Base-by-base conservation (phyloP, 352 stramenopile genomes). In the Phytophthora cactorum region DNA sequence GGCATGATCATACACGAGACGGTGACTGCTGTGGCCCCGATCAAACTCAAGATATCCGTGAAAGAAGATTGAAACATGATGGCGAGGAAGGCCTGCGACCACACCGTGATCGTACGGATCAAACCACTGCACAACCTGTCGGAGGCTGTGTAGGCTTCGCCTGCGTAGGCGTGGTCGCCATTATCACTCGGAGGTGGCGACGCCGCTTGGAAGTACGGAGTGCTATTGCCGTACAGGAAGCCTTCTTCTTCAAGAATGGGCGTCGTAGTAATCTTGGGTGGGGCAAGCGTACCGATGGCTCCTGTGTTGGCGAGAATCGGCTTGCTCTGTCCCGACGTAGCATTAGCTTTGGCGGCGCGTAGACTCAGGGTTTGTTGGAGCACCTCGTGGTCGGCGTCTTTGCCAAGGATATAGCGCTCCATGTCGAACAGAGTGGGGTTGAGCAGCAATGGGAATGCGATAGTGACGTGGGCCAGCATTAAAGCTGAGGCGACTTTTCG, bases 1-100 rank as follows among this genome's bases (percentile, higher is more conserved):
- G 81, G 84, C 84, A 92, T 92, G 68, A 91, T 78, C 82, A 91
- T 89, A 52, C 82, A 92, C 46, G 81, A 90, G 6, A 88, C 38
- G 1, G 84, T 87, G 53, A 92, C 75, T 3, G 82, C 75, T 11
- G 82, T 92, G 10, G 82, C 72, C 3, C 81, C 82, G 38, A 92
- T 91, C 22, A 91, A 75, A 45, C 81, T 89, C 47, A 90, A 58
- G 51, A 91, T 86, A 44, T 91, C 81, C 14, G 63, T 72, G 57
- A 91, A 91, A n/a, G 81, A 92, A n/a, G 75, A 70, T 56, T 91
- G 82, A 32, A 92, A 72, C 72, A 90, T 84, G n/a, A 88, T 67
- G 0, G 82, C 84, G 0, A 91, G 67, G 36, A 88, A 78, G 5
- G 79, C 74, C 56, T 89, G 82, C 0, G 66, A 66, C 34, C 68